Conservation (phyloP, 106 monocot species). For the Agapanthus africanus region DNA sequence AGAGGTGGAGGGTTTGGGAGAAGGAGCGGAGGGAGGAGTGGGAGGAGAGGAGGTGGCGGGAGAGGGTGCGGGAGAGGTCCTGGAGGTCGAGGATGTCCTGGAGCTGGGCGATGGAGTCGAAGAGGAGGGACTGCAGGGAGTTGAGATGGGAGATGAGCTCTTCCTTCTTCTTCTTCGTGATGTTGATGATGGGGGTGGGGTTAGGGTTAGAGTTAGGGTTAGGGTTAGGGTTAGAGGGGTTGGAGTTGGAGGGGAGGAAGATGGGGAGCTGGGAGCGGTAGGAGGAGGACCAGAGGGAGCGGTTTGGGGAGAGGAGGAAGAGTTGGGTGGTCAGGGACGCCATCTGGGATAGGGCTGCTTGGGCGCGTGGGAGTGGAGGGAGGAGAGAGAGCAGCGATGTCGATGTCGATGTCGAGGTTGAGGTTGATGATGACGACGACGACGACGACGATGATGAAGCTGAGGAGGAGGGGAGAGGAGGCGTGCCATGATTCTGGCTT, state of each 20-base stretch:
- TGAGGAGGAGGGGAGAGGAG: no score
- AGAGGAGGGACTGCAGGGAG: conserved; percentile 82
- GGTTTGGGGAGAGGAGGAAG: conserved; percentile 71
- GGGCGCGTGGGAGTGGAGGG: conserved; percentile 81
- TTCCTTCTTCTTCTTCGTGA: no score
- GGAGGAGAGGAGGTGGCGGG: conserved; percentile 32
- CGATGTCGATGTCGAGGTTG: no score
- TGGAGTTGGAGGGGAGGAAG: conserved; percentile 24
- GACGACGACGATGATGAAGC: no score
- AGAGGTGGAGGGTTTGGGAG: conserved; percentile 52
- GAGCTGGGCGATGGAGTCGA: conserved; percentile 77
- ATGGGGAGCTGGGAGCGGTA: conserved; percentile 51
- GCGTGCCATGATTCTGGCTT: no score
- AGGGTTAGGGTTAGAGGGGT: conserved; percentile 8
- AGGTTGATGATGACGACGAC: no score
- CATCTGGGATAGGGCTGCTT: conserved; percentile 71
- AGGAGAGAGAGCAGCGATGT: conserved; percentile 75
- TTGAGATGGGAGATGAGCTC: conserved; percentile 65
- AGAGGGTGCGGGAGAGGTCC: conserved; percentile 33
- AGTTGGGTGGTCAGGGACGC: conserved; percentile 65
- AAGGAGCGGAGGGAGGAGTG: conserved; percentile 61
- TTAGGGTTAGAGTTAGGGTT: conserved; percentile 23
- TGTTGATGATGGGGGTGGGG: no score
- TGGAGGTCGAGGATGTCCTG: conserved; percentile 89
- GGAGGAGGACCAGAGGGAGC: conserved; percentile 60